Evolutionary conservation across 2,329 filamentous ascomycete species (phyloP).

Genomic region (Arthrobotrys iridis): DNA sequence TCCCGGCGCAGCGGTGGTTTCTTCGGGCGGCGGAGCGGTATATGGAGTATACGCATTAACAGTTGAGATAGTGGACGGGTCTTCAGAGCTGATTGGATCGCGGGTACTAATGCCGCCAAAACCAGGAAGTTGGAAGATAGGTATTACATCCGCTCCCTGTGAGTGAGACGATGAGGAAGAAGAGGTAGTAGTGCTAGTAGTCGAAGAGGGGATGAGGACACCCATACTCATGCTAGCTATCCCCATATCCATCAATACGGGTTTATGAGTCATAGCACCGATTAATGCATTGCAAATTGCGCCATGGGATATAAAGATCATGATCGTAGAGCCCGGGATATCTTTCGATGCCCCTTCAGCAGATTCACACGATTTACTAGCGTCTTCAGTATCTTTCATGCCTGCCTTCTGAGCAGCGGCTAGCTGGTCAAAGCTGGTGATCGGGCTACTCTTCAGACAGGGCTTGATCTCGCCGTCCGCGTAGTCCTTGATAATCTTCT

Average conservation of each 20-base stretch:
- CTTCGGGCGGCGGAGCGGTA: slow-evolving; percentile 61
- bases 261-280: slow-evolving; percentile 88
- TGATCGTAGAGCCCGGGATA: slow-evolving; percentile 67
- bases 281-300: slow-evolving; percentile 96
- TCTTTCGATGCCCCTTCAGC: slow-evolving; percentile 74
- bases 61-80: neutral
- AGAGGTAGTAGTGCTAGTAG: slow-evolving; percentile 1
- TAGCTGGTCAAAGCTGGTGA: slow-evolving; percentile 63
- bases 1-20: slow-evolving; percentile 55
- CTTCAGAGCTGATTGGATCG: slow-evolving; percentile 12
- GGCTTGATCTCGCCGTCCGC: slow-evolving; percentile 63
- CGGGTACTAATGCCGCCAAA: slow-evolving; percentile 10
- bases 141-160: neutral
- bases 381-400: slow-evolving; percentile 54
- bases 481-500: slow-evolving; percentile 86
- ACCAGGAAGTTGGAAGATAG: slow-evolving; percentile 23
- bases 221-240: slow-evolving; percentile 94
- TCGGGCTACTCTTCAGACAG: slow-evolving; percentile 62
- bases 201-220: slow-evolving; percentile 65
- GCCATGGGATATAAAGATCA: slow-evolving; percentile 91
- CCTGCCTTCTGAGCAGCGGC: slow-evolving; percentile 60
- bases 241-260: slow-evolving; percentile 87
- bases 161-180: neutral
- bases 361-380: slow-evolving; percentile 62
- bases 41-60: slow-evolving; percentile 59